A percentile compares a stretch with the other conserved stretches of the same genome.
phyloP scores from a whole-genome alignment of 179 eudicot genomes.

The Gypsophila paniculata region DNA sequence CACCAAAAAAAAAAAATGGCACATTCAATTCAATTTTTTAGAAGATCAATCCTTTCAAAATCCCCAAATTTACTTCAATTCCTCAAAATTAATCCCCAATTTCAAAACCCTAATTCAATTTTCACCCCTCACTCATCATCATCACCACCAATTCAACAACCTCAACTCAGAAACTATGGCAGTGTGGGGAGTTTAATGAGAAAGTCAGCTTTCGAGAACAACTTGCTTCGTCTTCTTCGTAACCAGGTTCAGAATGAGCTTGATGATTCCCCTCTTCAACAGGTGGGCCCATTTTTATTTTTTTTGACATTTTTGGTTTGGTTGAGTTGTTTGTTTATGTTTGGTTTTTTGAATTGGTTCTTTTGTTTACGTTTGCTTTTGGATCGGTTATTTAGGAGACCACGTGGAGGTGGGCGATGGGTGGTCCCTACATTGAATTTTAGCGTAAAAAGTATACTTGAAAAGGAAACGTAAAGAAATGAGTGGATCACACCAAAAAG shows the following conservation, averaged over 20 bases:
- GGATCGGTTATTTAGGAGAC: too few relatives aligned
- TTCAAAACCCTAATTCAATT: conserved; percentile 1
- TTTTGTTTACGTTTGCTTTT: too few relatives aligned
- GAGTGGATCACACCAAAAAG: too few relatives aligned
- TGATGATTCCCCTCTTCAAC: conserved; percentile 5
- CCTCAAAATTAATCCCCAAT: conserved; percentile 16
- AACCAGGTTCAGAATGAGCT: not conserved
- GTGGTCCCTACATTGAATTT: too few relatives aligned
- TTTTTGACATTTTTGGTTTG: not conserved
- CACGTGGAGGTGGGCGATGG: too few relatives aligned
- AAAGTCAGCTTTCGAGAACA: not conserved
- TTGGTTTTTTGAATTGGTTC: too few relatives aligned
- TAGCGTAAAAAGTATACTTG: too few relatives aligned
- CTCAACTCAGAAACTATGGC: conserved; percentile 13
- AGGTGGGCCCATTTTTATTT: conserved; percentile 4
- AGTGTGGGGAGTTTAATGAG: not conserved
- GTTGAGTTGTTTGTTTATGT: too few relatives aligned
- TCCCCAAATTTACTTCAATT: conserved; percentile 15
- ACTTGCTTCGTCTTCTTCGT: not conserved
- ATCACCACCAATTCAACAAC: not conserved
- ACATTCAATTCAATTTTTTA: conserved; percentile 14
- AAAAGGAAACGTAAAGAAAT: too few relatives aligned
- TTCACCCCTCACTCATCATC: too few relatives aligned
- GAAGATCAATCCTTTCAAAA: conserved; percentile 19
- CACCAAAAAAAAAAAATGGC: conserved; percentile 21